Percentiles rank a stretch among this genome's conserved stretches.
These are phyloP conservation scores for Neonectria hederae DNA, from an alignment of 2,329 filamentous ascomycete genomes.

Conservation along the genomic window DNA sequence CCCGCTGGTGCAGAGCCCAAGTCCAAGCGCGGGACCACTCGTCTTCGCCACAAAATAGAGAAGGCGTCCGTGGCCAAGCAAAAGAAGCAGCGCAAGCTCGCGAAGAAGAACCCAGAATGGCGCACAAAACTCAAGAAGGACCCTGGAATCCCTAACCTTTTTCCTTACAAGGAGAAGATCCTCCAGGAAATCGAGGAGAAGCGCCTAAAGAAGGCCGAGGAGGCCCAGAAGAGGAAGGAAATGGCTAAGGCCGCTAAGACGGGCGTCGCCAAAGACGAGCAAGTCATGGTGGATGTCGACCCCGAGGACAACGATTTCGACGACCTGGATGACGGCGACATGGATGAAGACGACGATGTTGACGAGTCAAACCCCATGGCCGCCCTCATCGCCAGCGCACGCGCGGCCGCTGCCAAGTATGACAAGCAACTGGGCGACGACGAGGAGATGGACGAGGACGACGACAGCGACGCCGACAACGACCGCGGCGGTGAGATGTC, in stretches of 20 bases:
- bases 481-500: constrained; percentile 64
- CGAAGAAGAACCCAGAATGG: constrained; percentile 98
- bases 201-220: constrained; percentile 81
- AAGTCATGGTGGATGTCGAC: constrained; percentile 57
- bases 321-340: constrained; percentile 60
- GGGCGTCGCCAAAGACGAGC: constrained; percentile 57
- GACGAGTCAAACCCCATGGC: constrained; percentile 88
- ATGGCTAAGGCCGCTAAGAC: constrained; percentile 74
- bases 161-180: constrained; percentile 97
- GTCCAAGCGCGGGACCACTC: constrained; percentile 91
- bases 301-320: constrained; percentile 60
- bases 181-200: constrained; percentile 94
- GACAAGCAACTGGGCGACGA: constrained; percentile 71
- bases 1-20: constrained; percentile 74
- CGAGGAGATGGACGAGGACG: constrained; percentile 63
- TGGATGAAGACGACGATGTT: constrained; percentile 66
- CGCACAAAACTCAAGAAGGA: constrained; percentile 95
- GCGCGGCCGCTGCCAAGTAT: constrained; percentile 79
- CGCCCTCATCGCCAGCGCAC: constrained; percentile 85
- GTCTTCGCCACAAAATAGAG: constrained; percentile 94
- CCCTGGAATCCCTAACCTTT: constrained; percentile 95
- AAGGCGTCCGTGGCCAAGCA: constrained; percentile 92
- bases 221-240: constrained; percentile 75
- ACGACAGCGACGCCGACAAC: constrained; percentile 57
- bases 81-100: constrained; percentile 85